These are phyloP conservation scores for Corinectria fuckeliana DNA, from an alignment of 2,329 filamentous ascomycete genomes.

Conservation along the genomic window DNA sequence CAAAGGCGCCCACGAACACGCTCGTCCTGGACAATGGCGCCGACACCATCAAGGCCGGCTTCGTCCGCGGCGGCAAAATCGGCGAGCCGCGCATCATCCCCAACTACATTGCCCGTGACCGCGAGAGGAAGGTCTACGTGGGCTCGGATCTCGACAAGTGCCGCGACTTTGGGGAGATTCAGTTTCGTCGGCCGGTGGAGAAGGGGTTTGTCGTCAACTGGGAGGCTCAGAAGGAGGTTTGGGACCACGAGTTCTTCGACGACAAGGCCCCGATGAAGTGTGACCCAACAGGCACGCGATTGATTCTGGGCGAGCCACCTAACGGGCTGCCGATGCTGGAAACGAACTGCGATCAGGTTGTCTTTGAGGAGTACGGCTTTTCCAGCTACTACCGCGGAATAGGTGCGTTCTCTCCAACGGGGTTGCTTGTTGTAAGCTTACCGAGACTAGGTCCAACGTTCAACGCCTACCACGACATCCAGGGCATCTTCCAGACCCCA, in stretches of 20 bases:
- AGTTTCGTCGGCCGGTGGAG: conserved; percentile 88
- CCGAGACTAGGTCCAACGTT: conserved; percentile 66
- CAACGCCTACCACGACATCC: conserved; percentile 83
- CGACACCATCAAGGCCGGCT: conserved; percentile 89
- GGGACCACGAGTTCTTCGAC: conserved; percentile 88
- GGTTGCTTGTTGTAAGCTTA: conserved; percentile 2
- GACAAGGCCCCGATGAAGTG: conserved; percentile 69
- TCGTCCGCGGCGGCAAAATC: conserved; percentile 58
- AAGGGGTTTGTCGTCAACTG: conserved; percentile 96
- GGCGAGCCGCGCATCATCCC: conserved; percentile 75
- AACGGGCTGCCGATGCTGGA: conserved; percentile 83
- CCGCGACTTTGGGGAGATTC: conserved; percentile 86
- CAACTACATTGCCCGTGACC: conserved; percentile 87
- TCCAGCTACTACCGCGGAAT: conserved; percentile 80
- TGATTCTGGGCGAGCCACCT: conserved; percentile 85
- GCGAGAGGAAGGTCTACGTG: conserved; percentile 79
- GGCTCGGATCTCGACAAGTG: conserved; percentile 80
- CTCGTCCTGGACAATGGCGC: conserved; percentile 94
- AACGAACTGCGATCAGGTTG: conserved; percentile 91
- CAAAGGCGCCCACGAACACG: conserved; percentile 67
- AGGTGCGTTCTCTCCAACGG: conserved; percentile 52
- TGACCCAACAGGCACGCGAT: conserved; percentile 80
- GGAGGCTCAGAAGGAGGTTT: conserved; percentile 95
- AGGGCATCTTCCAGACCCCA: conserved; percentile 70
- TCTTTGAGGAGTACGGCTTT: conserved; percentile 98